Percentiles rank a stretch among this genome's conserved stretches.
Conservation (phyloP, 768 basidiomycete genomes). For the Rhizopogon salebrosus region DNA sequence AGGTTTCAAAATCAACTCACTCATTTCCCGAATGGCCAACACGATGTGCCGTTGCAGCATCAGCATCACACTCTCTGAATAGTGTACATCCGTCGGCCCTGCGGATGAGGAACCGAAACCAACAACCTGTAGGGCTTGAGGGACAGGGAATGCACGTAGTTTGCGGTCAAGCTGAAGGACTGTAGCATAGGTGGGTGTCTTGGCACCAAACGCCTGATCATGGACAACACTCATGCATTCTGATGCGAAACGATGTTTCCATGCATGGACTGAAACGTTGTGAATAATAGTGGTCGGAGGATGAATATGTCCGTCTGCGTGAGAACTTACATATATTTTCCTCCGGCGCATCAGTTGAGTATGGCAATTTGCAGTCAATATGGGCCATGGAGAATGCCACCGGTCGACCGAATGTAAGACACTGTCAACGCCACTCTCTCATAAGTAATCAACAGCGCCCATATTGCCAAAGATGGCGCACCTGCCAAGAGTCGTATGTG, state of each 20-base stretch:
- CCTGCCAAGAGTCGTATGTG: constrained; percentile 33
- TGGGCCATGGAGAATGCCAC: constrained; percentile 65
- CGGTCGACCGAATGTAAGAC: constrained; percentile 64
- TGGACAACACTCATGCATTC: constrained; percentile 68
- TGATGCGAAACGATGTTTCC: constrained; percentile 66
- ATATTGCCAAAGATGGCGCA: constrained; percentile 5
- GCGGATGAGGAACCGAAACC: constrained; percentile 54
- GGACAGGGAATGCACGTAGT: constrained; percentile 63
- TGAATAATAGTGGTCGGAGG: constrained; percentile 1
- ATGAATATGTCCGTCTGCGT: not conserved
- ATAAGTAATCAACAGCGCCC: constrained; percentile 17
- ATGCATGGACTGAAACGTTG: constrained; percentile 46
- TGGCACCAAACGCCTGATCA: constrained; percentile 69
- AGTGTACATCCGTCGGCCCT: constrained; percentile 36
- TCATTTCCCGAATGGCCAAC: constrained; percentile 63
- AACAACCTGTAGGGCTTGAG: constrained; percentile 58
- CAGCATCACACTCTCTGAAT: constrained; percentile 31
- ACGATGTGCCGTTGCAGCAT: constrained; percentile 65
- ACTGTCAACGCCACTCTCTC: constrained; percentile 35
- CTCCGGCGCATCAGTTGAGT: constrained; percentile 40
- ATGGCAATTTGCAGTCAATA: constrained; percentile 62
- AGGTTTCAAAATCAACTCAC: constrained; percentile 33
- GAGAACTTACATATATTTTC: constrained; percentile 53
- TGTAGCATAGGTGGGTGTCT: constrained; percentile 61
- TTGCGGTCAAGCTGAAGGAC: constrained; percentile 65